A percentile compares a stretch with the other conserved stretches of the same genome.
phyloP scores from a whole-genome alignment of 352 stramenopile species.

The Phytophthora uliginosa region DNA sequence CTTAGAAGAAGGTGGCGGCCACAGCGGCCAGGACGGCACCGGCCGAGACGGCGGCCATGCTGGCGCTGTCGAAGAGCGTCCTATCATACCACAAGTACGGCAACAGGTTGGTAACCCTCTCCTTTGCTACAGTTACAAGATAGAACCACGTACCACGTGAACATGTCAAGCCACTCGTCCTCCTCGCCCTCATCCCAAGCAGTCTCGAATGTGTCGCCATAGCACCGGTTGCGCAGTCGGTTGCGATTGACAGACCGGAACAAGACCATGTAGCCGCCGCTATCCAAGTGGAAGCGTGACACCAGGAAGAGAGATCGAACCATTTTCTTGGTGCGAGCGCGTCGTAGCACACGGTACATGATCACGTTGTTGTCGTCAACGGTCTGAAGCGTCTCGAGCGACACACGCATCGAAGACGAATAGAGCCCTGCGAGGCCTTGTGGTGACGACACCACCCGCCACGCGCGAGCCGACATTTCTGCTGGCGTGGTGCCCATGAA shows the following conservation, averaged over 20 bases:
- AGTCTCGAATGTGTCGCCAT: constrained; percentile 5
- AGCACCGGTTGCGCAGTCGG: constrained; percentile 15
- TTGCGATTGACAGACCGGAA: constrained; percentile 54
- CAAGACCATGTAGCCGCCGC: constrained; percentile 52
- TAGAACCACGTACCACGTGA: constrained; percentile 50
- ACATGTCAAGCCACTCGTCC: constrained; percentile 70
- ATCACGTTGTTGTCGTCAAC: constrained; percentile 76
- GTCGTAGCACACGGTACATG: constrained; percentile 58
- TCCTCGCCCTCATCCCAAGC: constrained; percentile 11
- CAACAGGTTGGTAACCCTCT: neutral
- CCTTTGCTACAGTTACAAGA: neutral
- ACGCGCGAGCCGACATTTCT: constrained; percentile 43
- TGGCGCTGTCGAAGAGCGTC: constrained; percentile 51
- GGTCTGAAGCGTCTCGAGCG: constrained; percentile 50
- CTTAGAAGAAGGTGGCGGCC: constrained; percentile 42
- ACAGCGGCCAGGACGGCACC: constrained; percentile 33
- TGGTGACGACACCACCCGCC: constrained; percentile 49
- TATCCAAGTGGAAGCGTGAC: constrained; percentile 47
- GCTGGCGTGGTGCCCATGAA: constrained; percentile 45
- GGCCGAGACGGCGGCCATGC: constrained; percentile 30
- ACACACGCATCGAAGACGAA: constrained; percentile 57
- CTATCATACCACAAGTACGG: constrained; percentile 19
- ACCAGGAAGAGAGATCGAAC: constrained; percentile 65
- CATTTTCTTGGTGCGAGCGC: constrained; percentile 17
- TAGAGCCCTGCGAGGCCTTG: constrained; percentile 46